Evolutionary conservation across 2,329 filamentous ascomycete genomes (phyloP), one percentile per base, ranked within the genome.

Genomic region (Ophiostoma angusticollis): DNA sequence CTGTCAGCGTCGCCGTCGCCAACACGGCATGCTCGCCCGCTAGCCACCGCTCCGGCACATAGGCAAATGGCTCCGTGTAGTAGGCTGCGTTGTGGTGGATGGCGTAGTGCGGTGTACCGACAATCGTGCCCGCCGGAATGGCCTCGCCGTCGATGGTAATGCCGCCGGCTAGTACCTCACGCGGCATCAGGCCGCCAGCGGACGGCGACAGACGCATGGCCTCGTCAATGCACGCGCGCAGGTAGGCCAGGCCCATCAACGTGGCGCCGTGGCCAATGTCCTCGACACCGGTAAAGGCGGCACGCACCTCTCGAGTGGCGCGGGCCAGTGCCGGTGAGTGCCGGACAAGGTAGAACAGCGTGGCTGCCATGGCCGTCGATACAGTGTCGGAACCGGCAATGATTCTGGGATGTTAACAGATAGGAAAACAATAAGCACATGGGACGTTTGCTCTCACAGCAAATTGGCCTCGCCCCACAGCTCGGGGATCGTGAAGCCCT

Each of bases 301-400:
- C 39, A 44, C 72, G 68, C 24, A 79, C 60, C 50, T 78, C 74
- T 6, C 58, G 55, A 2, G 59, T 65, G 3, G 60, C 70, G 37
- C 57, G 64, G 17, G 58, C 51, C 3, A 78, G 59, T 0, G 66
- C 64, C 1, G 52, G 49, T 0, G 65, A 59, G 57, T 64, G 65
- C 41, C 71, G 71, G 23, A 67, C 65, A 14, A 79, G 68, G 55
- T 79, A 78, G 58, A 78, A 79, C 9, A 78, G 49, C 0, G 72
- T 74, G 2, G 72, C 69, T 4, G 74, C 70, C 66, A 77, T 62
- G 56, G 77, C 75, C 1, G 77, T 83, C 0, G 77, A 80, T 1
- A 78, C 83, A 1, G 80, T 84, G 52, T 84, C 79, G 21, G 76
- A 78, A 23, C 78, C 78, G 9, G 77, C 78, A 46, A 80, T 79